Conservation (phyloP, 192 early-diverging fungal genomes). For the Coemansia guatemalensis region DNA sequence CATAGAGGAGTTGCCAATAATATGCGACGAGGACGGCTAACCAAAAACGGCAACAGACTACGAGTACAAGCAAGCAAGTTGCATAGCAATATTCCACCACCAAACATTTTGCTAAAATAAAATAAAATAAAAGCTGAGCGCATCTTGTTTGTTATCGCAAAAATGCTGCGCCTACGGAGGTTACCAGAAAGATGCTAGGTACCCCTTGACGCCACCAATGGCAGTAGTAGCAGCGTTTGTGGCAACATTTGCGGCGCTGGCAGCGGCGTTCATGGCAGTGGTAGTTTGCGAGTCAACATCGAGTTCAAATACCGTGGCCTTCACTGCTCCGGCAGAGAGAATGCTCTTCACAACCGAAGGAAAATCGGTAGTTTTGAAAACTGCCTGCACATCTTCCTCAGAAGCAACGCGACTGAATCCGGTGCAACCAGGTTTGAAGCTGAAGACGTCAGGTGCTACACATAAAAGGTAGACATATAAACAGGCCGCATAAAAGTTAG, state of each 20-base stretch:
- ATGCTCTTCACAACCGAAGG: slow-evolving; percentile 46
- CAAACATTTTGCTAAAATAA: not conserved
- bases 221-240: slow-evolving; percentile 40
- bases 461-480: not conserved
- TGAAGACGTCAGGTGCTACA: slow-evolving; percentile 43
- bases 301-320: slow-evolving; percentile 38
- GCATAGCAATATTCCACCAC: slow-evolving; percentile 2
- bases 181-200: slow-evolving; percentile 49
- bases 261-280: slow-evolving; percentile 36
- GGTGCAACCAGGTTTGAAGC: slow-evolving; percentile 24
- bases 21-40: slow-evolving; percentile 2
- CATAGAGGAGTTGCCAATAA: not conserved
- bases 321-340: slow-evolving; percentile 33
- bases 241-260: slow-evolving; percentile 43
- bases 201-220: slow-evolving; percentile 35
- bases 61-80: too few species aligned
- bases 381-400: slow-evolving; percentile 30
- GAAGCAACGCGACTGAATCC: slow-evolving; percentile 33
- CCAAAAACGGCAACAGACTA: too few species aligned
- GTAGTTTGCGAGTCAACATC: slow-evolving; percentile 49
- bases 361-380: slow-evolving; percentile 46
- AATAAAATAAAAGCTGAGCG: not conserved
- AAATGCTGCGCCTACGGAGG: too few species aligned
- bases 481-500: too few species aligned
- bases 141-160: not conserved